Base-by-base conservation (phyloP, 225 moss, liverwort and hornwort genomes). In the Physcomitrium patens region DNA sequence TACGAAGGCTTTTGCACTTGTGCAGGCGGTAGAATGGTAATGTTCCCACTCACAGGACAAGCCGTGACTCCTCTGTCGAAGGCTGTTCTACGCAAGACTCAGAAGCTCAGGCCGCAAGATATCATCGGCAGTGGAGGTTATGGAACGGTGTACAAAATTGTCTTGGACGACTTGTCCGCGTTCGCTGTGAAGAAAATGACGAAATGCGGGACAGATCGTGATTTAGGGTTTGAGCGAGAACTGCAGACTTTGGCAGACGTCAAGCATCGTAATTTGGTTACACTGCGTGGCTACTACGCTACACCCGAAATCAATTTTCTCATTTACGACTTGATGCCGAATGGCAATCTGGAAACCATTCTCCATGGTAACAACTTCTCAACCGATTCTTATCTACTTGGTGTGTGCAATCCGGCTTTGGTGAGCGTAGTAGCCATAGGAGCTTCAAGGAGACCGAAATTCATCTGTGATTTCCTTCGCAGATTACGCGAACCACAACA, bases 91-190 rank as follows among this genome's bases (percentile, higher is more conserved):
- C 75, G 64, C 44, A 88, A 83, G 68, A 79, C 76, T 46, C 79
- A 83, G 49, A 56, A 77, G 74, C 82, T 91, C 37, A 84, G 82
- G 68, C 83, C 87, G 57, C 85, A 83, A 28, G 67, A 67, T 11
- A 69, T 90, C 55, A 86, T 92, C 57, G 92, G 92, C 10, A 82
- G 81, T 45, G 92, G 90, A 84, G 92, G 92, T 22, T 92, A 86
- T 50, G 90, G 92, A 63, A 90, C 85, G 53, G 92, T 92, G 9
- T 90, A 87, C 50, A 86, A 87, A 18, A 80, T 89, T 26, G 82
- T 89, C 10, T 82, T 88, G 87, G 87, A 87, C 59, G 89, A 92
- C 67, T 84, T 73, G 13, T 78, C 78, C 51, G 75, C 86, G 77
- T 87, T 92, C 71, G 92, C 92, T 48, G 89, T 92, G 49, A 92